Evolutionary conservation across 2,329 filamentous ascomycete species (phyloP).

Genomic region (Talaromyces pinophilus): DNA sequence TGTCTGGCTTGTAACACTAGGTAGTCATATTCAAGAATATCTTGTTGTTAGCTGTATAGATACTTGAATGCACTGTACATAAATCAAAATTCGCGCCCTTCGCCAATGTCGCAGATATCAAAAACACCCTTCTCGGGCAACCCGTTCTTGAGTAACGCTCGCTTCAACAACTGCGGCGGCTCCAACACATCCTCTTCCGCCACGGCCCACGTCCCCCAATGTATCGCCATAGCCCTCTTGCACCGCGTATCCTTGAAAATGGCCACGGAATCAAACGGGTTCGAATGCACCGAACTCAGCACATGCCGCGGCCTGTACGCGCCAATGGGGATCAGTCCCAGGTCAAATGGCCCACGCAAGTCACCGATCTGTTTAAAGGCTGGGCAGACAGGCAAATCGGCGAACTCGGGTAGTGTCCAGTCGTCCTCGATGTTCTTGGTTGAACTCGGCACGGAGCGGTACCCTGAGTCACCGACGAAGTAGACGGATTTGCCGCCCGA

Average conservation of each 20-base stretch:
- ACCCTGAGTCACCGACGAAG: slow-evolving; percentile 68
- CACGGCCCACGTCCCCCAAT: slow-evolving; percentile 66
- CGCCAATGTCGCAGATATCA: slow-evolving; percentile 23
- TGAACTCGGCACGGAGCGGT: slow-evolving; percentile 68
- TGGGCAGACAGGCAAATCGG: slow-evolving; percentile 67
- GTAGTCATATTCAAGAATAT: not conserved
- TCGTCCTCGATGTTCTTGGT: slow-evolving; percentile 61
- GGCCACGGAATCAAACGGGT: slow-evolving; percentile 78
- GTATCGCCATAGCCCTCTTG: slow-evolving; percentile 72
- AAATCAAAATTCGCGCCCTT: slow-evolving; percentile 21
- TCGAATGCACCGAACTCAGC: slow-evolving; percentile 76
- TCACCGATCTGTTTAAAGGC: slow-evolving; percentile 78
- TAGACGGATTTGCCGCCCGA: slow-evolving; percentile 26
- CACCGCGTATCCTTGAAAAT: slow-evolving; percentile 80
- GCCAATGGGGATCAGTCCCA: slow-evolving; percentile 84
- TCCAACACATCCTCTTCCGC: slow-evolving; percentile 77
- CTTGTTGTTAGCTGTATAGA: not conserved
- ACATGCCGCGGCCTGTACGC: slow-evolving; percentile 65
- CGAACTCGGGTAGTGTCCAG: slow-evolving; percentile 61
- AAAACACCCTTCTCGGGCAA: slow-evolving; percentile 19
- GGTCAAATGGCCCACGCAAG: slow-evolving; percentile 75
- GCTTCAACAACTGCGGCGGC: slow-evolving; percentile 67
- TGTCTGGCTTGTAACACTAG: not conserved
- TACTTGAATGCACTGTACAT: not conserved
- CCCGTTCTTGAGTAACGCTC: slow-evolving; percentile 64